Conservation (phyloP, 768 basidiomycete species). For the Lactarius tabidus region DNA sequence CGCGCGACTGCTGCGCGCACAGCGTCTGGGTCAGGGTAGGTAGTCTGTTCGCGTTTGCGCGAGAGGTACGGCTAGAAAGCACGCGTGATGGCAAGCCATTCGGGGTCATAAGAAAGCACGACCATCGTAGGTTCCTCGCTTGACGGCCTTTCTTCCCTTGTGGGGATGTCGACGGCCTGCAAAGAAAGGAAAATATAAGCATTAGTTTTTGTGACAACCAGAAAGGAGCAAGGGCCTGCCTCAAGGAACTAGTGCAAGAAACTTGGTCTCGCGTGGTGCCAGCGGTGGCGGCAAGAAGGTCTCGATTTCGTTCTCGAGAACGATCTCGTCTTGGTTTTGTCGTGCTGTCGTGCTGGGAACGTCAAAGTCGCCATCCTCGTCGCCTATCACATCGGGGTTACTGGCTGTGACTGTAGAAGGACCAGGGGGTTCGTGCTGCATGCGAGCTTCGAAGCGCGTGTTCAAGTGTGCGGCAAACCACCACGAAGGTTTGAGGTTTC, state of each 20-base stretch:
- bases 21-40: constrained; percentile 57
- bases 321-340: constrained; percentile 51
- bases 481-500: constrained; percentile 62
- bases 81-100: constrained; percentile 40
- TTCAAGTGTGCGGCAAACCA: constrained; percentile 96
- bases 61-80: constrained; percentile 82
- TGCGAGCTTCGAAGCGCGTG: constrained; percentile 73
- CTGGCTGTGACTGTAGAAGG: constrained; percentile 2
- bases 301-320: constrained; percentile 43
- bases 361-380: constrained; percentile 34
- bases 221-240: constrained; percentile 37
- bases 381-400: constrained; percentile 47
- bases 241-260: constrained; percentile 86
- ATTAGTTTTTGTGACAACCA: neutral
- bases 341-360: neutral
- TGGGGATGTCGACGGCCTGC: constrained; percentile 67
- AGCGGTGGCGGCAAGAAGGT: constrained; percentile 36
- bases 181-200: neutral
- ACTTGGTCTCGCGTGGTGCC: constrained; percentile 51
- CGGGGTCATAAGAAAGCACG: constrained; percentile 60
- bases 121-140: constrained; percentile 28
- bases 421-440: constrained; percentile 38
- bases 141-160: constrained; percentile 21
- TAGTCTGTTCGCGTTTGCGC: constrained; percentile 41
- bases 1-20: constrained; percentile 49